Base-by-base conservation (phyloP, 768 basidiomycete genomes). In the Psilocybe subaeruginosa region DNA sequence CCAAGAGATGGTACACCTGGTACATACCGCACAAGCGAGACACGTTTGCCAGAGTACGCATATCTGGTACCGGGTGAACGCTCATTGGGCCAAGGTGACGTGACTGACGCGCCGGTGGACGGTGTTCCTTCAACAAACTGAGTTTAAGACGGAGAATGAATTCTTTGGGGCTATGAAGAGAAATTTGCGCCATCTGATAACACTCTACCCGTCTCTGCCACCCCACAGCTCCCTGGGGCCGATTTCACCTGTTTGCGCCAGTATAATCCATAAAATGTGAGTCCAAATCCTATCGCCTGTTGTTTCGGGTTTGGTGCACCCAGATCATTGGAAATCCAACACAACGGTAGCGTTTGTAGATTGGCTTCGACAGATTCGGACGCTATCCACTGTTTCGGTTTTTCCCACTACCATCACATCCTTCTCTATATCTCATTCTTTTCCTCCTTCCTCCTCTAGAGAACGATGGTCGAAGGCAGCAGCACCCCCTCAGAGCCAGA, bases 371-470 rank as follows among this genome's bases (percentile, higher is more conserved):
- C 73, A 74, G 76, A 74, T 74, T 72, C 68, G 48, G 41, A 30
- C 8, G 45, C 66, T 48, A 41, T 71, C 79, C 79, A 69, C 71
- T 78, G 66, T 78, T 75, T 76, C 74, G 77, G 77, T 70, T 78
- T 71, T 70, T 75, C 71, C 72, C 72, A 71, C 69, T 67, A 61
- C 52, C 16, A 19, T 30, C 56, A 33, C 60, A 49, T 52, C 56
- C 64, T 73, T 73, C 69, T 62, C 65, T 61, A 66, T 50, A 69
- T 65, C 69, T 65, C 66, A 59, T 68, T 49, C 65, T 55, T 63
- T 56, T 67, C 60, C 67, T 69, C 72, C 55, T 69, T 66, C 66
- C 67, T 68, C 64, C 64, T 63, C 61, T 61, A 69, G 64, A 65
- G 68, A 73, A 61, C 53, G 53, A 80, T 79, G 76, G 64, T 68